Conservation (phyloP, 129 eudicot genomes). For the Helianthus tuberosus region DNA sequence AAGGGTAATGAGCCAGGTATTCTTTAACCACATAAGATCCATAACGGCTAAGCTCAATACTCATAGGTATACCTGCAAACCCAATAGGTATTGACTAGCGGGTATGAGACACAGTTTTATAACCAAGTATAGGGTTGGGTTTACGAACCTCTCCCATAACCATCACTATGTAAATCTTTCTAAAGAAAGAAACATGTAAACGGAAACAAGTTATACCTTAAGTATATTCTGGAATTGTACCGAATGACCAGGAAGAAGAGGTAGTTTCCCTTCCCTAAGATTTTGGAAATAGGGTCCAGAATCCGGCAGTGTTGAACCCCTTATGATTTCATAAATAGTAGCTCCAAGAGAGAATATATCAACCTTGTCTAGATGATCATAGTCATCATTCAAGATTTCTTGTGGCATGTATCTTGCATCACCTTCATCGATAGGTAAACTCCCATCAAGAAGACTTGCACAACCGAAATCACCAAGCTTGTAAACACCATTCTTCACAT, state of each 20-base stretch:
- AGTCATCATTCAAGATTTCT: constrained; percentile 85
- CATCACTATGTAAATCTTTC: not conserved
- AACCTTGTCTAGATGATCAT: constrained; percentile 88
- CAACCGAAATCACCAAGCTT: constrained; percentile 99
- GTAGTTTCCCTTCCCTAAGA: constrained; percentile 76
- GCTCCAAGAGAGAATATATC: constrained; percentile 90
- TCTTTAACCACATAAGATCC: not conserved
- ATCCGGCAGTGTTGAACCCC: constrained; percentile 72
- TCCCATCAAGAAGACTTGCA: constrained; percentile 77
- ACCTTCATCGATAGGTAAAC: constrained; percentile 89
- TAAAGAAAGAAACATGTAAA: not conserved
- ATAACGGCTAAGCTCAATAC: too few relatives aligned
- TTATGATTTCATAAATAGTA: constrained; percentile 69
- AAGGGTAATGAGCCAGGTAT: too few relatives aligned
- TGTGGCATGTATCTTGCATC: constrained; percentile 98
- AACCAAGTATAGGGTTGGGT: not conserved
- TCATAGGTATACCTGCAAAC: not conserved
- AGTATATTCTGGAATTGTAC: constrained; percentile 73
- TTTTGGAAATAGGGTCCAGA: constrained; percentile 67
- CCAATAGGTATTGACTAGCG: not conserved
- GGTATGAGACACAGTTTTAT: not conserved
- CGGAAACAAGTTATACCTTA: constrained; percentile 47
- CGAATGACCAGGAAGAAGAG: constrained; percentile 88
- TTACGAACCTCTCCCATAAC: not conserved
- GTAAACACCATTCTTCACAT: constrained; percentile 64